Base-by-base conservation (phyloP, 176 grass and related monocot genomes). In the Cenchrus purpureus region DNA sequence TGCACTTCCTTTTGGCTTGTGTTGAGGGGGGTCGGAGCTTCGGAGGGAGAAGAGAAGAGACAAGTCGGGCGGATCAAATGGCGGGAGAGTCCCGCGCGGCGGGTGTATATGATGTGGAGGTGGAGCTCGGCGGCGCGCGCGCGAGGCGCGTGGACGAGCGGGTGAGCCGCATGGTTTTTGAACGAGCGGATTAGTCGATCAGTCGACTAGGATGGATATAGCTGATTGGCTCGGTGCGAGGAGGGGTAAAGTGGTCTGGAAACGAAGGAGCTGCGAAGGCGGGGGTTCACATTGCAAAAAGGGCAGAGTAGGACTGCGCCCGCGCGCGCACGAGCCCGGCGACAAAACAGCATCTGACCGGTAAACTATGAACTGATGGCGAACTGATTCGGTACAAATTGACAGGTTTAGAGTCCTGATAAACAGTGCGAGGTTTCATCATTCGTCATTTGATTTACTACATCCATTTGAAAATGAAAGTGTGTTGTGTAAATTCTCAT, bases 181-280 rank as follows among this genome's bases (percentile, higher is more conserved):
- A 68, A 75, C 16, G 55, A 13, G 32, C 9, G 55, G 73, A 32
- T 50, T 63, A 9, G 22, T 60, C 48, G 20, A 69, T 12, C 3
- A 40, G 37, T 40, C 37, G 12, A 12, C 7, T 17, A 53, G 14
- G 12, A 1, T 52, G 63, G 58, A 40, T 40, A 40, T 40, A 40
- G 37, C 37, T 40, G 37, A 40, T 45, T 15, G 40, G 32, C 3
- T 73, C 0, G 31, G 53, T 54, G 16, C 80, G 74, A 83, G 2
- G 32, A 12, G 12, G 69, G 69, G 46, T 15, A 85, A 56, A 85
- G 82, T 56, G 43, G 87, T 50, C 5, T 61, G 76, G 10, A 75
- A 42, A 49, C 69, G 76, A 89, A 80, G 52, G 42, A 14, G 19
- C 82, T 20, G 82, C 69, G 76, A 89, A 89, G 76, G 66, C 66